Evolutionary conservation across 2,329 filamentous ascomycete species (phyloP).

Genomic region (Neofusicoccum kwambonambiense): DNA sequence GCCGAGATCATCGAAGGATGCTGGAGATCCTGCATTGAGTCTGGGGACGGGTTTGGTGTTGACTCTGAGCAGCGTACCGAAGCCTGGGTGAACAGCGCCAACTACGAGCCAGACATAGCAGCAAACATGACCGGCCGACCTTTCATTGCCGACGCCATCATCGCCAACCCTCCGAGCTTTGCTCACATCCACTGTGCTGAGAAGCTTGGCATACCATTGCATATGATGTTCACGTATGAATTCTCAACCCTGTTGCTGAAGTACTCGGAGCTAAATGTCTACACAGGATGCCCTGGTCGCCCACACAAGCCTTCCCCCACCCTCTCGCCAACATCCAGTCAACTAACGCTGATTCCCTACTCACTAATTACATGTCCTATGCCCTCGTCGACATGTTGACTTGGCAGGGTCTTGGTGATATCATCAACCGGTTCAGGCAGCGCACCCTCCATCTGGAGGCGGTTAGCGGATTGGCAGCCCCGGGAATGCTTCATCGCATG

Average conservation of each 20-base stretch:
- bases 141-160: constrained; percentile 81
- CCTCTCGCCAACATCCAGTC: constrained; percentile 79
- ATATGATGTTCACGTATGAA: constrained; percentile 83
- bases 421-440: constrained; percentile 84
- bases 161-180: constrained; percentile 76
- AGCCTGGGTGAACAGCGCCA: constrained; percentile 43
- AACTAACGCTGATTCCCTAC: constrained; percentile 70
- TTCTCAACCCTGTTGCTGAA: constrained; percentile 15
- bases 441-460: constrained; percentile 72
- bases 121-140: constrained; percentile 48
- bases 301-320: constrained; percentile 81
- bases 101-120: constrained; percentile 41
- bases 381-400: constrained; percentile 86
- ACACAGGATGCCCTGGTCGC: constrained; percentile 80
- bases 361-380: constrained; percentile 82
- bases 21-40: constrained; percentile 82
- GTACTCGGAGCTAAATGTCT: neutral
- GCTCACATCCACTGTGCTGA: constrained; percentile 74
- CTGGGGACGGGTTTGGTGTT: constrained; percentile 63
- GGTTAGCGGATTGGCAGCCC: constrained; percentile 78
- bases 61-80: constrained; percentile 55
- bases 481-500: constrained; percentile 68
- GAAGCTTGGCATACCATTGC: constrained; percentile 70
- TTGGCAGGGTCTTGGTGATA: constrained; percentile 86
- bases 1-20: constrained; percentile 78